Percentiles rank a stretch among this genome's conserved stretches.
phyloP scores from a whole-genome alignment of 1,139 yeast species.

The Zygoascus hellenicus region DNA sequence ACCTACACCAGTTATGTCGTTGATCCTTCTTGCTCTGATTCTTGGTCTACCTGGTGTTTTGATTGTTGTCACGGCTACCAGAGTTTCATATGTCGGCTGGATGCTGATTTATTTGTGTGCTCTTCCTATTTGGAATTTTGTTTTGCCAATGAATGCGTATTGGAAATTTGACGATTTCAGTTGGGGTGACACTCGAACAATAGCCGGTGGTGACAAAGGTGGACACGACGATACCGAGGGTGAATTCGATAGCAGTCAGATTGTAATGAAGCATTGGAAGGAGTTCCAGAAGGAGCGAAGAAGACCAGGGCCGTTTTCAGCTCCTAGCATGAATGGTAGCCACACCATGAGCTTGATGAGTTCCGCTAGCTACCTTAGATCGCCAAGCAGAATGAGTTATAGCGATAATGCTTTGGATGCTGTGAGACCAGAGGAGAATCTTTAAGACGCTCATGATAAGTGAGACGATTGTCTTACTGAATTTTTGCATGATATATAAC shows the following conservation, averaged over 20 bases:
- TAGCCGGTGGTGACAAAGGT: slow-evolving; percentile 60
- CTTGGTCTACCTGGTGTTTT: slow-evolving; percentile 87
- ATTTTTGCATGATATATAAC: not conserved
- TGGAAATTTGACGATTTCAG: slow-evolving; percentile 98
- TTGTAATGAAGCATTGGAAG: slow-evolving; percentile 89
- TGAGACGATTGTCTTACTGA: slow-evolving; percentile 1
- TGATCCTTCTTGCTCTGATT: slow-evolving; percentile 71
- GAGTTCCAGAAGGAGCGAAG: slow-evolving; percentile 70
- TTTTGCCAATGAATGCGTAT: slow-evolving; percentile 79
- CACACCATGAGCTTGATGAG: slow-evolving; percentile 6
- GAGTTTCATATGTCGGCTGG: slow-evolving; percentile 71
- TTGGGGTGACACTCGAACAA: slow-evolving; percentile 96
- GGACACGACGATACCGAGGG: slow-evolving; percentile 72
- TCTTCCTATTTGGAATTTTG: slow-evolving; percentile 91
- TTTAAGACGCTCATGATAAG: no score
- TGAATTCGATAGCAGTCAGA: slow-evolving; percentile 80
- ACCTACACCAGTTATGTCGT: slow-evolving; percentile 79
- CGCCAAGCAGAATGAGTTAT: slow-evolving; percentile 1
- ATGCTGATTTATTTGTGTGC: slow-evolving; percentile 76
- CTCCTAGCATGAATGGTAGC: slow-evolving; percentile 6
- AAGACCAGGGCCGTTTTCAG: slow-evolving; percentile 10
- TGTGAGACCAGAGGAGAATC: slow-evolving; percentile 4
- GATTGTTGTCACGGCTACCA: slow-evolving; percentile 83
- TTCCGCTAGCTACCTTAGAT: slow-evolving; percentile 3
- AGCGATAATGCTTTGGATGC: slow-evolving; percentile 1